A percentile compares a stretch with the other conserved stretches of the same genome.
These are phyloP conservation scores for Exophiala sideris DNA, from an alignment of 2,329 filamentous ascomycete genomes.

Conservation along the genomic window DNA sequence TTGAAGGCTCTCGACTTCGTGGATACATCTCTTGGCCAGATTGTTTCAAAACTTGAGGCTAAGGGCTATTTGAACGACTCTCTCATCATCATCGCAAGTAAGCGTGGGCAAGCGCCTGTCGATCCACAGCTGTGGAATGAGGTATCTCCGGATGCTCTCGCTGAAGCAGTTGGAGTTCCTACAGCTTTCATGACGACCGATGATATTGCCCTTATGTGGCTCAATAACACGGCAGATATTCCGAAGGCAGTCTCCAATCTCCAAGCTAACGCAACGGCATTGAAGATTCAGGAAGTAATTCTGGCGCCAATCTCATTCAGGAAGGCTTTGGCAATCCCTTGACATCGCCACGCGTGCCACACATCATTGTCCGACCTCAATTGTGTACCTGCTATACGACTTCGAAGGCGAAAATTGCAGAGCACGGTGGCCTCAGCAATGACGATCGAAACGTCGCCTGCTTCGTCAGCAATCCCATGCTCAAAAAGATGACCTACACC, in stretches of 20 bases:
- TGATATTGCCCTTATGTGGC: conserved; percentile 32
- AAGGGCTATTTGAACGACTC: background rate
- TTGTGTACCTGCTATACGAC: conserved; percentile 32
- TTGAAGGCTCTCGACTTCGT: conserved; percentile 26
- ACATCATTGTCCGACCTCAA: conserved; percentile 31
- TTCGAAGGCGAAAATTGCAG: conserved; percentile 29
- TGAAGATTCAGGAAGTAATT: conserved; percentile 1
- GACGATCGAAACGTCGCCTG: conserved; percentile 31
- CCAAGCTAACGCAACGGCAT: conserved; percentile 20
- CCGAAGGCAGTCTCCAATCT: conserved; percentile 27
- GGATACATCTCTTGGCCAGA: background rate
- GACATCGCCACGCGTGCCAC: conserved; percentile 31
- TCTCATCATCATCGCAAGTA: background rate
- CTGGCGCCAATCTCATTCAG: background rate
- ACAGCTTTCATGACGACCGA: conserved; percentile 26
- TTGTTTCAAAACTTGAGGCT: background rate
- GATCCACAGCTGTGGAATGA: background rate
- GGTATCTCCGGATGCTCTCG: conserved; percentile 3
- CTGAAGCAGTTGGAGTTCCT: conserved; percentile 12
- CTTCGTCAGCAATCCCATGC: conserved; percentile 25
- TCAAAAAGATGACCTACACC: conserved; percentile 20
- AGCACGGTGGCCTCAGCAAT: conserved; percentile 31
- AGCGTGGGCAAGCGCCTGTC: background rate
- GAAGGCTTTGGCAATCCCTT: conserved; percentile 30
- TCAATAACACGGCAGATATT: conserved; percentile 25